Percentiles rank a stretch among this genome's conserved stretches.
These are phyloP conservation scores for Gomphus bonarii DNA, from an alignment of 1,284 basidiomycete species.

Conservation along the genomic window DNA sequence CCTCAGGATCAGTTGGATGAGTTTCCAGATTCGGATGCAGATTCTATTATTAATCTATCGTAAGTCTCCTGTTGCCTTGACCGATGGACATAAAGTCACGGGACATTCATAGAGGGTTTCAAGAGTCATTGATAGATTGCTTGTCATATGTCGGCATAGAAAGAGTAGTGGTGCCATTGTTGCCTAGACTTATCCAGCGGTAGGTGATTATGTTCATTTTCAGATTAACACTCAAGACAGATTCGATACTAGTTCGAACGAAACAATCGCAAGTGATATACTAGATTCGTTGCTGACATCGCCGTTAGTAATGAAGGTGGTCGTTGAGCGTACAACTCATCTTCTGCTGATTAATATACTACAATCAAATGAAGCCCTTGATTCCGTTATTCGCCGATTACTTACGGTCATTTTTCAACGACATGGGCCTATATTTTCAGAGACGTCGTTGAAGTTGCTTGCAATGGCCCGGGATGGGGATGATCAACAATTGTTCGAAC, in stretches of 20 bases:
- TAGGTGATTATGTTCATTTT: slow-evolving; percentile 19
- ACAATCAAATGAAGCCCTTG: not conserved
- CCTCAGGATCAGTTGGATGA: slow-evolving; percentile 41
- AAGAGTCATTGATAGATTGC: slow-evolving; percentile 34
- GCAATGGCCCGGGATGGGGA: not conserved
- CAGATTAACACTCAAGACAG: not conserved
- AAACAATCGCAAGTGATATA: not conserved
- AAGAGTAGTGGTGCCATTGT: slow-evolving; percentile 45
- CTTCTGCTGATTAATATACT: not conserved
- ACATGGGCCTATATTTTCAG: not conserved
- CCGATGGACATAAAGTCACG: slow-evolving; percentile 11
- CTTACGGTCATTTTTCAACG: slow-evolving; percentile 2
- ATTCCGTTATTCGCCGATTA: not conserved
- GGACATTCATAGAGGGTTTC: slow-evolving; percentile 33
- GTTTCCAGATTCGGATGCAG: slow-evolving; percentile 32
- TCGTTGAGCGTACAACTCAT: not conserved
- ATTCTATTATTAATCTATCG: slow-evolving; percentile 33
- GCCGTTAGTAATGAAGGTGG: not conserved
- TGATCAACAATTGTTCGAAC: not conserved
- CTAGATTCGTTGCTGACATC: slow-evolving; percentile 3
- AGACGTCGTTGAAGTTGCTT: not conserved
- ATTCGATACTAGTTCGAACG: not conserved
- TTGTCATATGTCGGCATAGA: slow-evolving; percentile 44
- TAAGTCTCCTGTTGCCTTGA: slow-evolving; percentile 23
- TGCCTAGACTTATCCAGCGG: slow-evolving; percentile 35